These are phyloP conservation scores for Corinectria fuckeliana DNA, from an alignment of 2,329 filamentous ascomycete species.

Conservation along the genomic window DNA sequence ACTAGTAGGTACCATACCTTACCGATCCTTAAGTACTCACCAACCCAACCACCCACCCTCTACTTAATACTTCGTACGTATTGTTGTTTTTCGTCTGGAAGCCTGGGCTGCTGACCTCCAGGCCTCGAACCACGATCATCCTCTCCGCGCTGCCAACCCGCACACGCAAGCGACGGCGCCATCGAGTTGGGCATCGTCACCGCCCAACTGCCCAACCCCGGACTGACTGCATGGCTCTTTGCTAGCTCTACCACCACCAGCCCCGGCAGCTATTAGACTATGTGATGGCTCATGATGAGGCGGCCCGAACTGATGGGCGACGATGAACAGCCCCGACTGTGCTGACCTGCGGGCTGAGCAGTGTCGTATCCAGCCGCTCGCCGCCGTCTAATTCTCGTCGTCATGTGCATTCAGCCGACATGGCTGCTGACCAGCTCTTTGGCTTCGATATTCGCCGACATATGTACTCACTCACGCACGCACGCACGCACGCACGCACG, in stretches of 20 bases:
- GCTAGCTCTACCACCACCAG: not conserved
- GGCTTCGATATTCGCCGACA: slow-evolving; percentile 13
- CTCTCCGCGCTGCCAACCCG: slow-evolving; percentile 24
- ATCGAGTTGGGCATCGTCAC: slow-evolving; percentile 29
- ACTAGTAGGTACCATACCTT: slow-evolving; percentile 1
- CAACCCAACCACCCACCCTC: not conserved
- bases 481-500: slow-evolving; percentile 10
- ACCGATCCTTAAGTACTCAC: slow-evolving; percentile 11
- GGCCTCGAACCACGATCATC: slow-evolving; percentile 32
- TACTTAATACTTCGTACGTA: not conserved
- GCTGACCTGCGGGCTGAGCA: slow-evolving; percentile 7
- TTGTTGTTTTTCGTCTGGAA: not conserved
- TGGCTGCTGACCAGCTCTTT: slow-evolving; percentile 6
- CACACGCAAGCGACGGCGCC: slow-evolving; percentile 25
- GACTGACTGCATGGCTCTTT: slow-evolving; percentile 9
- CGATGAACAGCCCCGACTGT: slow-evolving; percentile 1
- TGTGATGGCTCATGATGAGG: slow-evolving; percentile 21
- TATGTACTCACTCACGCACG: slow-evolving; percentile 11
- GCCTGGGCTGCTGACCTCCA: slow-evolving; percentile 23
- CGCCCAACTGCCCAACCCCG: slow-evolving; percentile 21
- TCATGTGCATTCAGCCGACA: slow-evolving; percentile 15
- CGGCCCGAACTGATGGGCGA: slow-evolving; percentile 15
- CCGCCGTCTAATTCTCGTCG: not conserved
- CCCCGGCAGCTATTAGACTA: slow-evolving; percentile 2
- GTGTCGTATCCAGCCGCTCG: slow-evolving; percentile 15